Conservation (phyloP, 2,329 filamentous ascomycete species). For the Diaporthe australafricana region DNA sequence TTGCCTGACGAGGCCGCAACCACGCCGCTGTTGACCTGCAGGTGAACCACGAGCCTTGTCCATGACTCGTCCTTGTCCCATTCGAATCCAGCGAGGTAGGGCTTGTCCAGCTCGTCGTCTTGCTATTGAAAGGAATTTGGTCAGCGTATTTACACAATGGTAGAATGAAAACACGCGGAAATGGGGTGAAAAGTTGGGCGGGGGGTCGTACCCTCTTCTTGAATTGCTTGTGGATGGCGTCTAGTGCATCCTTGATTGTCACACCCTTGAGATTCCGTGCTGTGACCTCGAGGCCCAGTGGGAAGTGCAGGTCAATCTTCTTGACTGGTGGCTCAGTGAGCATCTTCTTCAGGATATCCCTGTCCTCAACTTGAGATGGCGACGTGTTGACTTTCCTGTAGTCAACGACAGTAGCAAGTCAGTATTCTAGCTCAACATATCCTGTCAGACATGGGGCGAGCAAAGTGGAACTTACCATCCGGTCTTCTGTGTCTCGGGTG, state of each 20-base stretch:
- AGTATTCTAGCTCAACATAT: not conserved
- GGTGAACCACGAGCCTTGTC: conserved; percentile 88
- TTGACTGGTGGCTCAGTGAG: conserved; percentile 87
- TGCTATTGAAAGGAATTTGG: conserved; percentile 63
- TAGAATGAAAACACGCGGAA: not conserved
- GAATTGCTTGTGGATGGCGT: conserved; percentile 95
- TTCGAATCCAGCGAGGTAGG: conserved; percentile 93
- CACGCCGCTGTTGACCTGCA: conserved; percentile 72
- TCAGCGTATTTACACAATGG: conserved; percentile 27
- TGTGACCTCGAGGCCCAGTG: conserved; percentile 85
- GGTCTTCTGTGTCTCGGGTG: conserved; percentile 85
- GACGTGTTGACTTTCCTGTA: conserved; percentile 94
- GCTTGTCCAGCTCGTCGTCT: conserved; percentile 89
- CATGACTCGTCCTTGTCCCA: conserved; percentile 95
- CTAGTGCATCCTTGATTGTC: conserved; percentile 95
- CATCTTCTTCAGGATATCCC: conserved; percentile 82
- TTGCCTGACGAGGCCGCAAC: conserved; percentile 59
- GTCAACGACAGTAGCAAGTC: not conserved
- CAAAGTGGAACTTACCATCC: conserved; percentile 76
- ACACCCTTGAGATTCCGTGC: conserved; percentile 94
- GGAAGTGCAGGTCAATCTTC: conserved; percentile 94
- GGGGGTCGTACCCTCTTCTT: conserved; percentile 84
- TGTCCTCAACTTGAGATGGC: conserved; percentile 81
- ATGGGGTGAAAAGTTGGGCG: not conserved
- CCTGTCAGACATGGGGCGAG: not conserved